Percentiles rank a stretch among this genome's conserved stretches.
Evolutionary conservation across 2,329 filamentous ascomycete species (phyloP).

Genomic region (Botrytis medusae): DNA sequence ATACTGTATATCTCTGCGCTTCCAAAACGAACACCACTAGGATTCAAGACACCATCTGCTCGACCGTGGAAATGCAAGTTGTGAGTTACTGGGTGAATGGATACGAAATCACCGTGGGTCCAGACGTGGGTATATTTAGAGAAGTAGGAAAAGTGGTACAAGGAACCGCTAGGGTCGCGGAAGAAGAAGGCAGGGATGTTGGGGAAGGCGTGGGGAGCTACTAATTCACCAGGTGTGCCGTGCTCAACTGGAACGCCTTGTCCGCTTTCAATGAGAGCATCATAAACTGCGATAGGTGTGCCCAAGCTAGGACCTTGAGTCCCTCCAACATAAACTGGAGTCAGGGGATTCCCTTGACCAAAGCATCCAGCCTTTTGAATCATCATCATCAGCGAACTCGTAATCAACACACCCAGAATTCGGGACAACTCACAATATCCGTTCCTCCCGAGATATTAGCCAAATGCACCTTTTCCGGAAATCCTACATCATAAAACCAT

Average conservation of each 20-base stretch:
- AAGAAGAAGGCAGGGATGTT: background rate
- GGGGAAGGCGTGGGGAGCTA: background rate
- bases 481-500: background rate
- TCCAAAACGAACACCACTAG: slow-evolving; percentile 75
- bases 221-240: background rate
- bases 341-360: background rate
- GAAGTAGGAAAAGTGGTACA: background rate
- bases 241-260: background rate
- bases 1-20: slow-evolving; percentile 70
- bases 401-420: background rate
- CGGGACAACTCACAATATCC: background rate
- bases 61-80: slow-evolving; percentile 40
- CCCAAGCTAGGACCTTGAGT: background rate
- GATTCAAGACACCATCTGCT: slow-evolving; percentile 78
- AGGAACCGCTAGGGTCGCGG: background rate
- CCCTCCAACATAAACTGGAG: background rate
- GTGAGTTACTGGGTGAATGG: background rate
- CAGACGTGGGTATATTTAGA: background rate
- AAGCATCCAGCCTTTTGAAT: background rate
- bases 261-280: background rate
- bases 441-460: background rate
- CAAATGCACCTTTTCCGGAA: background rate
- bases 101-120: background rate
- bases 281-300: background rate
- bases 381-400: background rate